Evolutionary conservation across 371 early-diverging fungal species (phyloP).

Genomic region (Mortierella sp.): DNA sequence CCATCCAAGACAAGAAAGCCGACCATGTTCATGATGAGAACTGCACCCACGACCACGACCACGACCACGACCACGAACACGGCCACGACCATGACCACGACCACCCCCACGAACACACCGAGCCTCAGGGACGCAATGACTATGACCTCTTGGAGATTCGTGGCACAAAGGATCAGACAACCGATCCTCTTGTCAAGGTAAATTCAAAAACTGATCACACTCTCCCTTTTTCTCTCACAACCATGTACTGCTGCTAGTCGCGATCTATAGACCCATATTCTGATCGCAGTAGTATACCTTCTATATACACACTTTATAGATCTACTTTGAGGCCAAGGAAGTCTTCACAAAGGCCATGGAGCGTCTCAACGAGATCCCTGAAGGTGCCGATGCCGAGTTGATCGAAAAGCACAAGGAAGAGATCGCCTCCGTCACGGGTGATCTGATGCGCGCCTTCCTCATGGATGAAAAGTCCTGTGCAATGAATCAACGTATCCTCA

Average conservation of each 20-base stretch:
- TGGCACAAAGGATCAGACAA: conserved; percentile 65
- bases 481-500: conserved; percentile 73
- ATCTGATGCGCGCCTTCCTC: conserved; percentile 73
- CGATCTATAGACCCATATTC: background rate
- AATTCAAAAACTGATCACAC: background rate
- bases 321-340: conserved; percentile 71
- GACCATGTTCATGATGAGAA: conserved; percentile 41
- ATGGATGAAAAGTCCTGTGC: conserved; percentile 77
- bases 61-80: conserved; percentile 15
- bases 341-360: conserved; percentile 70
- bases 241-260: background rate
- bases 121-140: conserved; percentile 59
- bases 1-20: conserved; percentile 18
- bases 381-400: conserved; percentile 65
- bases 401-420: conserved; percentile 68
- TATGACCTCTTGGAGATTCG: conserved; percentile 73
- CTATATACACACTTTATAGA: conserved; percentile 16
- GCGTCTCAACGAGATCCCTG: conserved; percentile 69
- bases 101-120: conserved; percentile 13
- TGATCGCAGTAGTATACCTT: background rate
- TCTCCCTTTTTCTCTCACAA: background rate
- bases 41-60: conserved; percentile 40
- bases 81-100: conserved; percentile 39
- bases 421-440: conserved; percentile 70
- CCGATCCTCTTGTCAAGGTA: conserved; percentile 70